Evolutionary conservation across 352 stramenopile genomes (phyloP), one percentile per base, ranked within the genome.

Genomic region (Peronospora farinosa): DNA sequence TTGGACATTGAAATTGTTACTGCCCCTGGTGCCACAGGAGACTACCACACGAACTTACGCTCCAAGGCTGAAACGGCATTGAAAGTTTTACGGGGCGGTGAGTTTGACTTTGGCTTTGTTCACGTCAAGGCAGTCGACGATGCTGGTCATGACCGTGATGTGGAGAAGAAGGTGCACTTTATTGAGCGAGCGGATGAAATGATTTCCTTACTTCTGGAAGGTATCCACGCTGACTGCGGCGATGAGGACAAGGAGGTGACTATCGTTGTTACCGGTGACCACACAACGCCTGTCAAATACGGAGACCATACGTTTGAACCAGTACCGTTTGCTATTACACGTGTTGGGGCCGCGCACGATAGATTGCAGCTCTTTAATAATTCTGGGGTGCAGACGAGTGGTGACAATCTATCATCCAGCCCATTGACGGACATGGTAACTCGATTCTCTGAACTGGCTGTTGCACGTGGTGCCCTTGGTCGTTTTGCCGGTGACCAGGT

Each of bases 71-170:
- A 91, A 41, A 87, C 71, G 1, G 79, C 84, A 23, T 40, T 94
- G 17, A 39, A 73, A n/a, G 31, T 67, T 30, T 59, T 94, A 0
- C 43, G 27, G 16, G 31, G 48, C 17, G 54, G 49, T 11, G 41
- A 68, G 1, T 87, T 77, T 37, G 81, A 92, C 46, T 94, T 94
- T 52, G 75, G 72, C 0, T 94, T 94, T 57, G 70, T 94, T 0
- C 84, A 94, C 40, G 72, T 92, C 25, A 94, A 94, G 51, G 84
- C 84, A 5, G 84, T 94, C 9, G 84, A 94, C 42, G 84, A 94
- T 54, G 84, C 84, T 38, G 84, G 84, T 7, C 84, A 94, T 45
- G 84, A 94, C 60, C 73, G 81, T 47, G 79, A 92, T 53, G 80
- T 94, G 5, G 63, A 63, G 28, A 90, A 88, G 54, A 94, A 94